A percentile compares a stretch with the other conserved stretches of the same genome.
Conservation (phyloP, 2,329 filamentous ascomycete genomes). For the Aspergillus sp. region DNA sequence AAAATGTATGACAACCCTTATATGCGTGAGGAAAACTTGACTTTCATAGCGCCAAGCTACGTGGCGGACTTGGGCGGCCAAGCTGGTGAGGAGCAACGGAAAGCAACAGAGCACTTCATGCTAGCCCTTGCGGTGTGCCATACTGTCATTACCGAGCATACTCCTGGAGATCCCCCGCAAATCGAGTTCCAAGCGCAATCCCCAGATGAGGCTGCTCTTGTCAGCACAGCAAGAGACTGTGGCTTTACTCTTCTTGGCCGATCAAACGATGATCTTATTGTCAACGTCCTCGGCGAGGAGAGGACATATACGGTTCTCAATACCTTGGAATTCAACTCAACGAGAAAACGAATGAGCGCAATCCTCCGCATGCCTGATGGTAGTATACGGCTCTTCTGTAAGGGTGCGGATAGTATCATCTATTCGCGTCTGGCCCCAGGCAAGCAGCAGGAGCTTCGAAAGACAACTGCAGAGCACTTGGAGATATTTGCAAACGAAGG, state of each 20-base stretch:
- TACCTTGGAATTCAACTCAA: constrained; percentile 96
- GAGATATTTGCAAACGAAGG: constrained; percentile 97
- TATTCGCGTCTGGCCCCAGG: constrained; percentile 86
- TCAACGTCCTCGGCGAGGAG: constrained; percentile 87
- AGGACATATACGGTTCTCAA: constrained; percentile 84
- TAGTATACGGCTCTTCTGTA: constrained; percentile 88
- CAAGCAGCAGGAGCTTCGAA: constrained; percentile 80
- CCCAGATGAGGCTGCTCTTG: constrained; percentile 91
- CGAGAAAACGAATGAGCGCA: constrained; percentile 94
- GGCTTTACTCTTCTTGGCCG: constrained; percentile 89
- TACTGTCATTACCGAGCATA: constrained; percentile 88
- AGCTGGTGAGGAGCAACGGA: constrained; percentile 72
- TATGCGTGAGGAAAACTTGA: constrained; percentile 83
- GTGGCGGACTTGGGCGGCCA: constrained; percentile 78
- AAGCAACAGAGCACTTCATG: constrained; percentile 88
- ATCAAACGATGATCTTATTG: constrained; percentile 74
- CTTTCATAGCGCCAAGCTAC: constrained; percentile 89
- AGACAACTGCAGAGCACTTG: constrained; percentile 84
- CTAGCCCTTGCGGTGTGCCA: constrained; percentile 92
- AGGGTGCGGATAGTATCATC: constrained; percentile 95
- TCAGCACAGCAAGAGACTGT: constrained; percentile 90
- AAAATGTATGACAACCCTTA: constrained; percentile 86
- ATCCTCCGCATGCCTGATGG: constrained; percentile 94
- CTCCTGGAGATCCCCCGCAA: constrained; percentile 83
- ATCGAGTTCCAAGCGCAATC: constrained; percentile 97